Conservation (phyloP, 108 stramenopile species). For the Nitzschia inconspicua region DNA sequence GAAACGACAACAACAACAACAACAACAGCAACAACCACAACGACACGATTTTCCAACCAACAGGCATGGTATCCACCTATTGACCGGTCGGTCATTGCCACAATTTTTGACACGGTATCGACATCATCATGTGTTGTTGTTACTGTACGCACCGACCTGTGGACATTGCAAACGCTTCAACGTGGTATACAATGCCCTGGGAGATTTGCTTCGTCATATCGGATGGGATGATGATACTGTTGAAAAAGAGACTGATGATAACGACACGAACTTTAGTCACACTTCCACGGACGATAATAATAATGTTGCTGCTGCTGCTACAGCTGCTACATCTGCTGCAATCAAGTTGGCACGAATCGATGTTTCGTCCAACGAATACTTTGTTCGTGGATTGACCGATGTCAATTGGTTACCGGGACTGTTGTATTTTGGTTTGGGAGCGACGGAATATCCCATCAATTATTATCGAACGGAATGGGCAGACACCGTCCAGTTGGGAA, state of each 20-base stretch:
- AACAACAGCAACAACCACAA: background rate
- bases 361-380: background rate
- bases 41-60: background rate
- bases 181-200: conserved; percentile 60
- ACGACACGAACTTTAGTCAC: conserved; percentile 1
- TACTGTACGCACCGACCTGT: conserved; percentile 56
- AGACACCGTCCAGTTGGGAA: conserved; percentile 5
- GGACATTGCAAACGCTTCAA: conserved; percentile 81
- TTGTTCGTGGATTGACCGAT: background rate
- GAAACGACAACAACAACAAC: background rate
- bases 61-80: conserved; percentile 26
- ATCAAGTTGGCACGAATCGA: background rate
- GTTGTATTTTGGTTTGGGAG: conserved; percentile 8
- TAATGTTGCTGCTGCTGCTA: conserved; percentile 4
- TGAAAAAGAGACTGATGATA: conserved; percentile 5
- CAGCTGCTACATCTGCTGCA: background rate
- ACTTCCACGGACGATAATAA: background rate
- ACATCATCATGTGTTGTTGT: conserved; percentile 44
- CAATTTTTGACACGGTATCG: conserved; percentile 10
- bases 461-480: background rate
- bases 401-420: background rate
- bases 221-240: conserved; percentile 56
- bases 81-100: conserved; percentile 43
- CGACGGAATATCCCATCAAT: background rate
- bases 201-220: conserved; percentile 39